Evolutionary conservation across 1,139 yeast species (phyloP).

Genomic region (Yamadazyma blattariae): DNA sequence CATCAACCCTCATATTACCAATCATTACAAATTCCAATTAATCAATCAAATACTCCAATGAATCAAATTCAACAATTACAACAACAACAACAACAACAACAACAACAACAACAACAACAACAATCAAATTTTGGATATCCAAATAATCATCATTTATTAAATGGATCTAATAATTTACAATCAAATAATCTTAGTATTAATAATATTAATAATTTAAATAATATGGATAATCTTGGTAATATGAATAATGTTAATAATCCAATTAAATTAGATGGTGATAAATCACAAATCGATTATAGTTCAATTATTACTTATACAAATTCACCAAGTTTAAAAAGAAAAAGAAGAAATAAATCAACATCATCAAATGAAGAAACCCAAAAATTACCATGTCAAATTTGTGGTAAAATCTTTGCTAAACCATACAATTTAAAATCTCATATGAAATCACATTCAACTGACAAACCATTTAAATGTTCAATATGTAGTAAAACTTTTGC

Average conservation of each 20-base stretch:
- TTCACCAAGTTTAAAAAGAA: slow-evolving; percentile 34
- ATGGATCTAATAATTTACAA: too few relatives aligned
- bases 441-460: slow-evolving; percentile 55
- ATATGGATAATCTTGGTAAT: too few relatives aligned
- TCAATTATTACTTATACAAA: slow-evolving; percentile 37
- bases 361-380: slow-evolving; percentile 2
- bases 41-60: background rate
- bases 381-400: slow-evolving; percentile 41
- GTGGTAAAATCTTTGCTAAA: slow-evolving; percentile 50
- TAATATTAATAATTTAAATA: too few relatives aligned
- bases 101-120: background rate
- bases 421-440: slow-evolving; percentile 57
- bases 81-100: background rate
- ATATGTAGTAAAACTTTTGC: slow-evolving; percentile 52
- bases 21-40: too few relatives aligned
- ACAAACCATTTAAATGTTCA: slow-evolving; percentile 51
- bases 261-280: slow-evolving; percentile 49
- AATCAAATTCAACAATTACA: background rate
- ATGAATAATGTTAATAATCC: too few relatives aligned
- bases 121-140: too few relatives aligned
- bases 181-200: too few relatives aligned
- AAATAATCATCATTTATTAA: slow-evolving; percentile 28
- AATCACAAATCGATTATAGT: slow-evolving; percentile 38
- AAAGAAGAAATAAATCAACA: slow-evolving; percentile 21
- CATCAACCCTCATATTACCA: too few relatives aligned